These are phyloP conservation scores for Wickerhamomyces kurtzmanii DNA, from an alignment of 805 yeast genomes.

Conservation along the genomic window DNA sequence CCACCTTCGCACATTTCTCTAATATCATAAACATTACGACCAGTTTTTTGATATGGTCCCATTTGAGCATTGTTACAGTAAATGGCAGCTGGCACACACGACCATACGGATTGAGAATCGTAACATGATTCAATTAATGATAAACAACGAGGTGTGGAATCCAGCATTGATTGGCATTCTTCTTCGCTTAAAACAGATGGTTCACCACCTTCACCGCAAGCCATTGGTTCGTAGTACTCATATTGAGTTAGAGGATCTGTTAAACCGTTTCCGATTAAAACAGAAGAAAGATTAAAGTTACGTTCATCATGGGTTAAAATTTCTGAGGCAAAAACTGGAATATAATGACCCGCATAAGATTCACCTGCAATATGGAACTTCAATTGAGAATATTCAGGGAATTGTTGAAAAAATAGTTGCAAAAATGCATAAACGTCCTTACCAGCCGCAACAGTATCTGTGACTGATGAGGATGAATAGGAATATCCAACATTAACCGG, in stretches of 20 bases:
- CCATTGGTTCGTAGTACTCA: conserved; percentile 82
- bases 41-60: conserved; percentile 77
- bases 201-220: conserved; percentile 87
- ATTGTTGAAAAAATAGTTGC: conserved; percentile 70
- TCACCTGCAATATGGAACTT: conserved; percentile 89
- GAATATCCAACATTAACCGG: conserved; percentile 83
- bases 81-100: conserved; percentile 85
- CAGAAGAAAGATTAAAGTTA: conserved; percentile 58
- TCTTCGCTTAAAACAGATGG: conserved; percentile 70
- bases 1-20: conserved; percentile 69
- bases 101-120: conserved; percentile 59
- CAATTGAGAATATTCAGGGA: conserved; percentile 42
- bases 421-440: conserved; percentile 73
- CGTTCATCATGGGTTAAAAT: conserved; percentile 58
- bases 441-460: conserved; percentile 74
- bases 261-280: conserved; percentile 85
- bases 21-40: conserved; percentile 86
- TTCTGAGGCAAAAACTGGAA: conserved; percentile 82
- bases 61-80: conserved; percentile 83
- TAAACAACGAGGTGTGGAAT: conserved; percentile 67
- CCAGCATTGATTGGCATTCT: conserved; percentile 65
- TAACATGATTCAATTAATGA: conserved; percentile 73
- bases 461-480: conserved; percentile 52
- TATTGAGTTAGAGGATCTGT: conserved; percentile 80
- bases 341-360: conserved; percentile 90